Conservation (phyloP, 345 rosid species). For the Syzygium grande region DNA sequence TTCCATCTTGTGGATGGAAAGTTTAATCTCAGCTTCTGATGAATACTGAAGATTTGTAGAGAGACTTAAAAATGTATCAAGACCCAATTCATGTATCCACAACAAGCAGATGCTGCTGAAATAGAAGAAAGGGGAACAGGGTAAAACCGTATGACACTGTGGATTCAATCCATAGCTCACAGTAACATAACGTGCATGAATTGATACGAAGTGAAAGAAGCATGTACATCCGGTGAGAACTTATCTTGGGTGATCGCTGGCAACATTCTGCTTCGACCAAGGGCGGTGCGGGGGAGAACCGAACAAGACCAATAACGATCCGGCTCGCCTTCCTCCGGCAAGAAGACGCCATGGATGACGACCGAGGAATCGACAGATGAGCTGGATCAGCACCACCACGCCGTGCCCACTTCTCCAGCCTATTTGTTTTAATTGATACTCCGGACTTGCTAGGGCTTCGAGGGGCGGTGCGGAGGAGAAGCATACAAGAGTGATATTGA, state of each 20-base stretch:
- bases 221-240: neutral
- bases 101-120: neutral
- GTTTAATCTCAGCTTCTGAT: neutral
- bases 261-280: neutral
- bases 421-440: neutral
- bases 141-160: neutral
- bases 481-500: constrained; percentile 18
- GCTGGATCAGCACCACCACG: neutral
- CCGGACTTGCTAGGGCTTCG: neutral
- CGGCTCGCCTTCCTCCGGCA: neutral
- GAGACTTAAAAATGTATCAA: neutral
- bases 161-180: neutral
- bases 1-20: neutral
- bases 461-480: neutral
- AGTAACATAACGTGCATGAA: neutral
- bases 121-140: neutral
- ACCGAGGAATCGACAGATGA: neutral
- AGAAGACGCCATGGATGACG: neutral
- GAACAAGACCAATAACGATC: neutral
- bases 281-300: neutral
- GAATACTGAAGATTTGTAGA: neutral
- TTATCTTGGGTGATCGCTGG: neutral
- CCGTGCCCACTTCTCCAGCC: neutral
- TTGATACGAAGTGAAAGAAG: neutral
- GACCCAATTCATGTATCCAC: neutral